Evolutionary conservation across 2,329 filamentous ascomycete genomes (phyloP), one percentile per base, ranked within the genome.

Genomic region (Westerdykella sp.): DNA sequence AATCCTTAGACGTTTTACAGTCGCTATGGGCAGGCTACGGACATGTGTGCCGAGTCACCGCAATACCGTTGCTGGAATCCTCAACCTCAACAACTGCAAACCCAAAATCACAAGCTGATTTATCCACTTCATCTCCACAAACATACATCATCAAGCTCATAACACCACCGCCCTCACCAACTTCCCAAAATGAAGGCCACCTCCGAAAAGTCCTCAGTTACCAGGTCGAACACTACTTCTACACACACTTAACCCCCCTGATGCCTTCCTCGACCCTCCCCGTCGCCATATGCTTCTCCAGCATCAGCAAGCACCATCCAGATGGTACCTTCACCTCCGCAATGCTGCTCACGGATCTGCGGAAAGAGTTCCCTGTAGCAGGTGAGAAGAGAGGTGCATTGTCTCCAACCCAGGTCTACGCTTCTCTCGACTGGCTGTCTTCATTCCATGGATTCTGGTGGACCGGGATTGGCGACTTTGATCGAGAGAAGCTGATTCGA

Each of bases 161-260:
- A 32, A 73, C 73, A 0, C 78, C 78, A 6, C 78, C 79, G 43
- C 60, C 32, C 41, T 45, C 23, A 47, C 7, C 25, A 10, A 5
- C 25, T 28, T 12, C 25, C 15, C 52, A 65, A 3, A 75, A 81
- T 31, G 81, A 84, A 53, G 79, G 81, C 0, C 81, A 85, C 49
- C 53, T 79, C 0, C 74, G 82, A 6, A 85, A 85, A 55, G 74
- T 85, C 45, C 60, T 84, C 22, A 83, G 79, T 55, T 85, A 85
- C 50, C 72, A 80, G 37, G 78, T 83, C 3, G 82, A 85, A 60
- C 80, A 82, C 54, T 75, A 75, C 50, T 85, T 85, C 50, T 85
- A 85, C 57, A 68, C 66, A 1, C 59, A 74, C 2, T 60, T 85
- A 10, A 78, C 77, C 0, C 75, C 78, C 0, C 56, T 55, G 0